These are phyloP conservation scores for Globisporangium spiculum DNA, from an alignment of 352 stramenopile species.

Conservation along the genomic window DNA sequence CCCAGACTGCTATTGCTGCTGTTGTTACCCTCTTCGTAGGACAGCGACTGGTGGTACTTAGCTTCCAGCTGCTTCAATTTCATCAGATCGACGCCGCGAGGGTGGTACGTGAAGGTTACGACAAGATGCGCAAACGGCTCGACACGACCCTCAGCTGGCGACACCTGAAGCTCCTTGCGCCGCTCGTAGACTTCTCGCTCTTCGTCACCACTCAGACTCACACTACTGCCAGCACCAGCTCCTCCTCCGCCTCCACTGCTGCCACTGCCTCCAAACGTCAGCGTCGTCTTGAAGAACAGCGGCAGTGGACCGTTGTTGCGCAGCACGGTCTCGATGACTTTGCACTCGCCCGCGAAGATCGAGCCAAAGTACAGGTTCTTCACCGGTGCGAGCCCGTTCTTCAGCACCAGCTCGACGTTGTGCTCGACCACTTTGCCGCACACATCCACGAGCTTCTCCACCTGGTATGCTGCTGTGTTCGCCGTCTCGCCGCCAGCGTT, in stretches of 20 bases:
- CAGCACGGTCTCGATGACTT: constrained; percentile 58
- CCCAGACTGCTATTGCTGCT: not conserved
- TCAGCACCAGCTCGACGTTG: constrained; percentile 75
- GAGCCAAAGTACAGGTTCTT: constrained; percentile 64
- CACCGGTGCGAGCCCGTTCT: constrained; percentile 41
- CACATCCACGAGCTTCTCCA: constrained; percentile 81
- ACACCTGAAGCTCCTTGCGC: constrained; percentile 65
- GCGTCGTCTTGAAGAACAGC: constrained; percentile 53
- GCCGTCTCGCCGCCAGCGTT: not conserved
- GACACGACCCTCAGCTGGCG: constrained; percentile 50
- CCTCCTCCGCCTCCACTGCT: constrained; percentile 11
- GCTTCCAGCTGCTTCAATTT: constrained; percentile 27
- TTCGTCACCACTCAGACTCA: constrained; percentile 28
- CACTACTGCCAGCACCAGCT: not conserved
- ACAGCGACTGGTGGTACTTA: constrained; percentile 14
- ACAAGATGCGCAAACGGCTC: constrained; percentile 51
- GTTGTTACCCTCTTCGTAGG: constrained; percentile 19
- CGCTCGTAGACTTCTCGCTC: constrained; percentile 66
- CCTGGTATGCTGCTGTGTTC: constrained; percentile 12
- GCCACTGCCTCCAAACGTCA: constrained; percentile 38
- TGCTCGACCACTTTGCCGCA: constrained; percentile 79
- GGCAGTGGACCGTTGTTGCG: constrained; percentile 77
- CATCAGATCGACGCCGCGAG: constrained; percentile 33
- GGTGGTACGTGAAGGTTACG: constrained; percentile 52
- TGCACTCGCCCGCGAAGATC: constrained; percentile 61